These are phyloP conservation scores for Tylopilus vinaceipallidus DNA, from an alignment of 768 basidiomycete genomes.

Conservation along the genomic window DNA sequence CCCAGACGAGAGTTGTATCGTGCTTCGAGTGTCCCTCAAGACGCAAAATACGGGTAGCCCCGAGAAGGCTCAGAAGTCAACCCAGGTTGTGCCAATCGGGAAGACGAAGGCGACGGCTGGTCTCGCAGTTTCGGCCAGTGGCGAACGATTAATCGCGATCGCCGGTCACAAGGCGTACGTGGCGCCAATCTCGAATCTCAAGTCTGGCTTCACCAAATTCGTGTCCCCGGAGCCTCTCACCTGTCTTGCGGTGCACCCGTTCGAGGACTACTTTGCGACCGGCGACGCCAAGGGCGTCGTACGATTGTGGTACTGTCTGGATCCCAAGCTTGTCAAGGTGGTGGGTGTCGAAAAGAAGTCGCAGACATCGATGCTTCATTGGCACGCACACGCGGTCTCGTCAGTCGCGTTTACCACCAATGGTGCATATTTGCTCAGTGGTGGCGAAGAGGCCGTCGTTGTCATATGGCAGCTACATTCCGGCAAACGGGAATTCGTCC, in stretches of 20 bases:
- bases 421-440: constrained; percentile 89
- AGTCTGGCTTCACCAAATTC: constrained; percentile 76
- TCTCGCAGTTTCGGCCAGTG: constrained; percentile 72
- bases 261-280: constrained; percentile 92
- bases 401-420: constrained; percentile 85
- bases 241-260: constrained; percentile 84
- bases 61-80: constrained; percentile 44
- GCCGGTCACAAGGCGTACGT: constrained; percentile 80
- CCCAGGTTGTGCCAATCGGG: constrained; percentile 56
- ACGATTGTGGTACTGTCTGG: constrained; percentile 90
- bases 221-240: constrained; percentile 78
- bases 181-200: constrained; percentile 52
- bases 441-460: constrained; percentile 94
- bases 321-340: constrained; percentile 51
- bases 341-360: constrained; percentile 73
- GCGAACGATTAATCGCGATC: constrained; percentile 72
- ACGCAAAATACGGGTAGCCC: constrained; percentile 34
- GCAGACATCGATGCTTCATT: constrained; percentile 85
- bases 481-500: constrained; percentile 88
- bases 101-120: constrained; percentile 64
- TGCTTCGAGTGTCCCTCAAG: constrained; percentile 64
- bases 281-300: constrained; percentile 86
- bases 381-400: constrained; percentile 95
- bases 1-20: constrained; percentile 45
- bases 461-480: constrained; percentile 95